phyloP scores from a whole-genome alignment of 176 grass and related monocot species.

The Triticum urartu region DNA sequence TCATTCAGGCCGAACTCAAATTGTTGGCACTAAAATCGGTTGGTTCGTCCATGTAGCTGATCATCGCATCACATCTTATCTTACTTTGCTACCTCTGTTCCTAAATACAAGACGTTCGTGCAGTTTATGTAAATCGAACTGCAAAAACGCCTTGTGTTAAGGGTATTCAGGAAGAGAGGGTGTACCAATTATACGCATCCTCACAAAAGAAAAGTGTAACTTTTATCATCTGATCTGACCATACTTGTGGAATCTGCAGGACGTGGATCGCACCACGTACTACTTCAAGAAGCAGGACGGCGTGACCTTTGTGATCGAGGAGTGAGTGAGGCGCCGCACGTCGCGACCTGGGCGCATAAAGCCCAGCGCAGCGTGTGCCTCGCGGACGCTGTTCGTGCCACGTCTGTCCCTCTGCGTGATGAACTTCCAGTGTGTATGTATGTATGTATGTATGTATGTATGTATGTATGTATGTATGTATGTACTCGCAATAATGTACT shows the following conservation, averaged over 20 bases:
- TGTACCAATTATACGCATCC: too few relatives aligned
- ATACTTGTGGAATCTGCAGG: constrained; percentile 38
- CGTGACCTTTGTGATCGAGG: constrained; percentile 60
- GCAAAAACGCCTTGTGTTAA: too few relatives aligned
- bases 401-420: background rate
- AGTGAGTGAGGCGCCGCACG: constrained; percentile 26
- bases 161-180: too few relatives aligned
- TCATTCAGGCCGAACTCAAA: too few relatives aligned
- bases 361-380: too few relatives aligned
- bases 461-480: too few relatives aligned
- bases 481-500: background rate
- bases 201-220: too few relatives aligned
- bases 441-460: too few relatives aligned
- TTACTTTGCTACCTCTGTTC: background rate
- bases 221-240: background rate
- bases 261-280: constrained; percentile 81
- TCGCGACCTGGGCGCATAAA: background rate
- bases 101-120: too few relatives aligned
- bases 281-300: constrained; percentile 55
- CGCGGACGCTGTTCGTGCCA: background rate
- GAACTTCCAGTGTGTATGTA: background rate
- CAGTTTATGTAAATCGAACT: too few relatives aligned
- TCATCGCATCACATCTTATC: too few relatives aligned
- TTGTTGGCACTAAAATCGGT: too few relatives aligned
- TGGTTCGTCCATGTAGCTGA: background rate